Evolutionary conservation across 1,284 basidiomycete genomes (phyloP), one percentile per base, ranked within the genome.

Genomic region (Volvariella surrecta): DNA sequence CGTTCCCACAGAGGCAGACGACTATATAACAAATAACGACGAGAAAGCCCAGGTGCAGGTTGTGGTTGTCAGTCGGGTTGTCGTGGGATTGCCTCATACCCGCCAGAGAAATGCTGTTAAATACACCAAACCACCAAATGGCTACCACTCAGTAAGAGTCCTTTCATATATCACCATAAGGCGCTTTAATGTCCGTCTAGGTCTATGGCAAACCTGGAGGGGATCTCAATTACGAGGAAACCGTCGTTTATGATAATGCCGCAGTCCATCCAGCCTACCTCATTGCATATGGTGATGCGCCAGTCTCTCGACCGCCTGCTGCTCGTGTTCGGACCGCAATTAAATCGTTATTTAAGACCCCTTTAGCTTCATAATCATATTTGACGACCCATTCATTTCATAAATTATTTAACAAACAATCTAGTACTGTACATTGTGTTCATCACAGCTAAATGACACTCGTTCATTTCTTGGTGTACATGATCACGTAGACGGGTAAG

Each of bases 151-250:
- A 15, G 79, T 79, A n/a, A n/a, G 56, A 40, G 68, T 54, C 3
- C 17, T 40, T 39, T 35, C 9, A 34, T 28, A 2, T 32, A 8
- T 31, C 30, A 2, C 48, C 18, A 39, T 40, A 28, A 37, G 15
- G 16, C 24, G 18, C 4, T 30, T 44, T 17, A 37, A 24, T 18
- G 31, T 15, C 15, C 30, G 3, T 28, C 11, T 45, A 70, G 69
- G 63, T 70, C 10, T 51, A 67, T 19, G 76, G 76, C 2, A 63
- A 73, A 48, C 76, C 76, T 17, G 77, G 76, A 4, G 61, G 57
- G 39, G 70, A 74, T 49, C 57, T 79, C 32, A 79, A 79, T 52
- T 77, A 76, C 46, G 71, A 73, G 57, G 77, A 79, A 54, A 77
- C 73, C 1, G 74, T 79, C 9, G 75, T 77, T 7, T 79, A 79